These are phyloP conservation scores for Elsinoe perseae DNA, from an alignment of 2,329 filamentous ascomycete species.

Conservation along the genomic window DNA sequence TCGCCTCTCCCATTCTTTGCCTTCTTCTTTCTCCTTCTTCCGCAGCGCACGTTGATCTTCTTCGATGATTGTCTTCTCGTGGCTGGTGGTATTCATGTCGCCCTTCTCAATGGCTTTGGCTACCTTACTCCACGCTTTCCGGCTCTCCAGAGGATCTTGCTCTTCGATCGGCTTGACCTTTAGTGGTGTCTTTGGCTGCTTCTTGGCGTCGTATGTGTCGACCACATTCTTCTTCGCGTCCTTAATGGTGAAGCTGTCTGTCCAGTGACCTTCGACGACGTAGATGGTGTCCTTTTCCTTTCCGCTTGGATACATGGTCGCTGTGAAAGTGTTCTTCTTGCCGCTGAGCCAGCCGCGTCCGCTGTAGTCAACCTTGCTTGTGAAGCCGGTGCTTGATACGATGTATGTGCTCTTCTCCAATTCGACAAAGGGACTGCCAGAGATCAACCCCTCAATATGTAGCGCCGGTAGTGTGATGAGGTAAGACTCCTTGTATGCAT, in stretches of 20 bases:
- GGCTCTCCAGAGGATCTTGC: conserved; percentile 80
- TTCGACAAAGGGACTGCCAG: conserved; percentile 81
- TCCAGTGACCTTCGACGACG: conserved; percentile 87
- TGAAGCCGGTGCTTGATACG: conserved; percentile 75
- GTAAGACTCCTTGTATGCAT: conserved; percentile 61
- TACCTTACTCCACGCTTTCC: conserved; percentile 81
- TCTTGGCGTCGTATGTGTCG: conserved; percentile 41
- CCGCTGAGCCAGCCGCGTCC: conserved; percentile 92
- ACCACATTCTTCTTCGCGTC: conserved; percentile 48
- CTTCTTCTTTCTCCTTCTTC: conserved; percentile 65
- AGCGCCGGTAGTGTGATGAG: conserved; percentile 85
- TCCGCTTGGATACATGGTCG: conserved; percentile 61
- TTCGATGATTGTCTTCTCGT: conserved; percentile 84
- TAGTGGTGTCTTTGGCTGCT: conserved; percentile 54
- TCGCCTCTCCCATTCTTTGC: conserved; percentile 68
- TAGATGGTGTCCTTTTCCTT: conserved; percentile 69
- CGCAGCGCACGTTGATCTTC: conserved; percentile 74
- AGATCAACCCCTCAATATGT: conserved; percentile 89
- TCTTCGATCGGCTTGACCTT: conserved; percentile 63
- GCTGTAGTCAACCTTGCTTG: conserved; percentile 83
- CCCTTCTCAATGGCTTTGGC: conserved; percentile 70
- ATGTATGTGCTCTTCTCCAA: conserved; percentile 81
- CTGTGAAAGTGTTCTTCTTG: conserved; percentile 87
- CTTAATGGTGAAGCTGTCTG: conserved; percentile 69
- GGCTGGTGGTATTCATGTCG: conserved; percentile 72